Evolutionary conservation across 495 filamentous ascomycete species (phyloP), one percentile per base, ranked within the genome.

Genomic region (Entonaema liquescens): DNA sequence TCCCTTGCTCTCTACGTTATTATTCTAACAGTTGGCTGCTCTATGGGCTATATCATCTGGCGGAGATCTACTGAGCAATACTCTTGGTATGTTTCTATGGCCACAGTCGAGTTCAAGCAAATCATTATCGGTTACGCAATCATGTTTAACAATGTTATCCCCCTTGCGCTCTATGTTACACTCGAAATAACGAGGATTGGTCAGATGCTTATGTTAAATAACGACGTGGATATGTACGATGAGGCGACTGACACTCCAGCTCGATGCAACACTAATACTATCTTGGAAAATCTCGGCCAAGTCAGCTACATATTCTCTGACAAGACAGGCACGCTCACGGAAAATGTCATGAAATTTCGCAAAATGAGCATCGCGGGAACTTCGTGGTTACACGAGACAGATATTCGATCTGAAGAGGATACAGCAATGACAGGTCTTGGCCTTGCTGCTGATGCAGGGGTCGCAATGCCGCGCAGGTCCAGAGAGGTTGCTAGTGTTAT

Each of bases 281-380:
- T 97, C 74, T 89, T 97, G 70, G 94, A 97, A 72, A 93, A 97
- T 62, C 86, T 96, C 5, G 94, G 94, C 9, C 94, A 97, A 81
- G 87, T 97, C 69, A 94, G 90, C 68, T 94, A 95, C 69, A 91
- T 97, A 23, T 95, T 97, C 79, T 95, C 93, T 7, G 94, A 97
- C 79, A 97, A 97, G 80, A 97, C 94, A 25, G 94, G 94, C 33
- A 97, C 94, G 0, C 79, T 97, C 76, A 97, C 94, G 5, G 93
- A 97, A 76, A 97, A 97, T 70, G 83, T 90, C 19, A 97, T 97
- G 94, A 88, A 89, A 56, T 96, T 97, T 75, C 90, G 93, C 29
- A 96, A 95, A 76, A 88, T 97, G 85, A 95, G 90, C 70, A 87
- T 97, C 25, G 93, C 91, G 7, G 94, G 94, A 15, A 93, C 91